phyloP scores from a whole-genome alignment of 768 basidiomycete species.

The Mycena albidolilacea region DNA sequence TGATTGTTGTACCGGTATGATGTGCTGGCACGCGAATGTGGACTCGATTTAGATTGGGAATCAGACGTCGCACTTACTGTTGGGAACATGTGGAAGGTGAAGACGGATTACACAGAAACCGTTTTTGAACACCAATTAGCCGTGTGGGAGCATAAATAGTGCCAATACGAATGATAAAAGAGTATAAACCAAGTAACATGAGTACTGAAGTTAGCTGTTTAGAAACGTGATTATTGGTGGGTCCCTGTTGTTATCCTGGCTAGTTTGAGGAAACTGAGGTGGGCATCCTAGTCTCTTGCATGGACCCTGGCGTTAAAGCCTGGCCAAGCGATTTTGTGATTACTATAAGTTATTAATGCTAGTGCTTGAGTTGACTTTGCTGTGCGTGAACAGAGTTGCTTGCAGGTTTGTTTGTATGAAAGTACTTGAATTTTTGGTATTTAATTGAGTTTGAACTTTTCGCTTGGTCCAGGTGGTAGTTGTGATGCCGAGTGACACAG shows the following conservation, averaged over 20 bases:
- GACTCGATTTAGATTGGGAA: constrained; percentile 50
- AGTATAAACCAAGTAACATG: not conserved
- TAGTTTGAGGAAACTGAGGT: not conserved
- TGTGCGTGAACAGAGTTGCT: too few relatives aligned
- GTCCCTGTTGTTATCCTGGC: constrained; percentile 18
- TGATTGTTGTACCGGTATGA: constrained; percentile 55
- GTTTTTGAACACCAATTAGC: too few relatives aligned
- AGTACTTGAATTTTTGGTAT: too few relatives aligned
- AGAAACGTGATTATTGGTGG: constrained; percentile 58
- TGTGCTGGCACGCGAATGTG: constrained; percentile 53
- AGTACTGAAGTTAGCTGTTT: constrained; percentile 25
- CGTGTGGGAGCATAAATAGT: too few relatives aligned
- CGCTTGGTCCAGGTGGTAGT: too few relatives aligned
- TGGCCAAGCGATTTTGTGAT: too few relatives aligned
- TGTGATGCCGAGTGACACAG: too few relatives aligned
- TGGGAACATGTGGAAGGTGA: constrained; percentile 9
- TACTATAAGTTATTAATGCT: too few relatives aligned
- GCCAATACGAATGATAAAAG: too few relatives aligned
- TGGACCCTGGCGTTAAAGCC: constrained; percentile 64
- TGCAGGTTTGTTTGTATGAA: too few relatives aligned
- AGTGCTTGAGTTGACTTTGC: too few relatives aligned
- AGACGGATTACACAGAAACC: constrained; percentile 14
- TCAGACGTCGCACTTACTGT: constrained; percentile 33
- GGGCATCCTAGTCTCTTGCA: constrained; percentile 60
- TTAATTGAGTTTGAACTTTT: too few relatives aligned